Evolutionary conservation across 495 filamentous ascomycete species (phyloP), one percentile per base, ranked within the genome.

Genomic region (Trichoderma asperelloides): DNA sequence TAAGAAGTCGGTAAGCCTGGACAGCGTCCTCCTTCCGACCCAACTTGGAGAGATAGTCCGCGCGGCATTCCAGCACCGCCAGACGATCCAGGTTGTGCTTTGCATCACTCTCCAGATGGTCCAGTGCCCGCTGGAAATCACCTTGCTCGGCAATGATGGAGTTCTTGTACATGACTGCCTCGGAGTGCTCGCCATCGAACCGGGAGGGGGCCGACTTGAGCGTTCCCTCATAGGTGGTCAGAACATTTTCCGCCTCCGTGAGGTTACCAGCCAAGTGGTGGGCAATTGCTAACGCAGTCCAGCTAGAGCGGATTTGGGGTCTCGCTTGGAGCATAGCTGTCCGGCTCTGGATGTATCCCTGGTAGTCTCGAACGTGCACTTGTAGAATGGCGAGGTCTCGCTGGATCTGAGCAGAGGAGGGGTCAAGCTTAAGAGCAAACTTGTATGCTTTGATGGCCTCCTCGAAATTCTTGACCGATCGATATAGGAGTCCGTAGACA

Each of bases 381-480:
- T 98, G 95, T 64, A 99, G 86, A 63, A 94, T 83, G 43, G 94
- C 94, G 64, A 99, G 81, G 71, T 99, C 95, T 64, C 96, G 86
- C 75, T 96, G 91, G 72, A 99, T 99, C 75, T 96, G 93, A 70
- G 85, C 84, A 1, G 91, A 96, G 18, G 96, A 93, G 28, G 96
- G 94, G 72, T 99, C 94, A 60, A 97, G 85, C 77, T 85, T 87
- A 71, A 99, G 78, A 11, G 95, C 95, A 75, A 93, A 96, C 71
- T 93, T 93, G 81, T 99, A 99, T 57, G 95, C 95, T 81, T 97
- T 98, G 79, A 97, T 97, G 7, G 96, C 93, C 78, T 98, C 95
- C 77, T 97, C 94, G 68, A 93, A 97, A 80, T 98, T 97, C 84
- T 98, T 98, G 71, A 88, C 86, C 30, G 91, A 87, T 37, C 94